phyloP scores from a whole-genome alignment of 148 eudicot species.

The Pharnaceum exiguum region DNA sequence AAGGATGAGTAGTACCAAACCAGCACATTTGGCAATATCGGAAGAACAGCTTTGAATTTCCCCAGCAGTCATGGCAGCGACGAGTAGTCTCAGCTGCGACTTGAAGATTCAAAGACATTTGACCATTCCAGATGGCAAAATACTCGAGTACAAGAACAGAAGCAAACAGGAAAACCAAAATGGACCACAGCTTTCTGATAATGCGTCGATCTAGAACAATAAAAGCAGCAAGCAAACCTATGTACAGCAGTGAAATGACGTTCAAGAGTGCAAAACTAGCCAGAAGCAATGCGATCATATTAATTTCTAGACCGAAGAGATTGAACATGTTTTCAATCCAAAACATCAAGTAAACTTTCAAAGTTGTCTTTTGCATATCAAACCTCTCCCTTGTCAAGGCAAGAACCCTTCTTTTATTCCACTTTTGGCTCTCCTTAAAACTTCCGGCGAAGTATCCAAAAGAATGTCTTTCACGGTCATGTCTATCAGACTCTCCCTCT shows the following conservation, averaged over 20 bases:
- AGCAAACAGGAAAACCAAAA: constrained; percentile 74
- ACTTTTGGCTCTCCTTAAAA: constrained; percentile 80
- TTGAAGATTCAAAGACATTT: constrained; percentile 33
- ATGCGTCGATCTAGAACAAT: constrained; percentile 66
- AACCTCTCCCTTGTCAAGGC: constrained; percentile 80
- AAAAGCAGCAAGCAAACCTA: constrained; percentile 82
- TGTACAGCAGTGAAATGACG: constrained; percentile 75
- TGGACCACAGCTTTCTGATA: constrained; percentile 74
- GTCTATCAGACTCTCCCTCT: constrained; percentile 30
- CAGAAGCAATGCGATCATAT: constrained; percentile 87
- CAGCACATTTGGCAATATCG: constrained; percentile 75
- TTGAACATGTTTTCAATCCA: constrained; percentile 94
- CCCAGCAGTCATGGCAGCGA: constrained; percentile 90
- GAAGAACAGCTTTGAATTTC: constrained; percentile 52
- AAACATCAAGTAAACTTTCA: constrained; percentile 84
- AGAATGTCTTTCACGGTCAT: constrained; percentile 34
- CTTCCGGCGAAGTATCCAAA: constrained; percentile 70
- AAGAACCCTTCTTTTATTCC: constrained; percentile 78
- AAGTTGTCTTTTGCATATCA: constrained; percentile 76
- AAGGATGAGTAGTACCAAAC: constrained; percentile 57
- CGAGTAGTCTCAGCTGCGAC: constrained; percentile 27
- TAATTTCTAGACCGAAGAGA: constrained; percentile 96
- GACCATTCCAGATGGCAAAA: constrained; percentile 70
- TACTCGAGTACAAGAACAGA: constrained; percentile 73
- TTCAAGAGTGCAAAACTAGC: constrained; percentile 85